Conservation (phyloP, 495 filamentous ascomycete species). For the Lentithecium fluviatile region DNA sequence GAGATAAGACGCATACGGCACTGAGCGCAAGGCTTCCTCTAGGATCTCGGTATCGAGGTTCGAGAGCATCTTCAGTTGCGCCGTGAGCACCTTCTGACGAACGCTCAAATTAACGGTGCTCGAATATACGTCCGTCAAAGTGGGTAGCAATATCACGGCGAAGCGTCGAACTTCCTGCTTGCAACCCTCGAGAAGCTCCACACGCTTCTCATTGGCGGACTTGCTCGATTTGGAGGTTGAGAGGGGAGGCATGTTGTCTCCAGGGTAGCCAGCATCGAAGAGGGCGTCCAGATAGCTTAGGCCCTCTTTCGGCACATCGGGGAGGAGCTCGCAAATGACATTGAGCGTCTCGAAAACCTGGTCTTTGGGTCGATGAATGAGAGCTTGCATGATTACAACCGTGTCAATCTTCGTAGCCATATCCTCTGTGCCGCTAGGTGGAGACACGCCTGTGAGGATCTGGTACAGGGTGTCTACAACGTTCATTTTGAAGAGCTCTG, state of each 20-base stretch:
- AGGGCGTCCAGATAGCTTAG: slow-evolving; percentile 56
- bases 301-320: slow-evolving; percentile 56
- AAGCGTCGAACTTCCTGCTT: slow-evolving; percentile 86
- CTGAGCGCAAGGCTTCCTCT: slow-evolving; percentile 80
- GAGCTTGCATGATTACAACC: slow-evolving; percentile 96
- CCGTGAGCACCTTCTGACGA: slow-evolving; percentile 92
- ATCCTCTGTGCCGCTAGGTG: slow-evolving; percentile 76
- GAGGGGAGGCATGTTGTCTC: slow-evolving; percentile 41
- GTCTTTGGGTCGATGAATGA: slow-evolving; percentile 95
- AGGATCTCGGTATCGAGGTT: slow-evolving; percentile 82
- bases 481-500: slow-evolving; percentile 92
- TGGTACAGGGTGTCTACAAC: slow-evolving; percentile 98
- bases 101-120: slow-evolving; percentile 98
- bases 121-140: slow-evolving; percentile 93
- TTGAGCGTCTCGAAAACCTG: slow-evolving; percentile 97
- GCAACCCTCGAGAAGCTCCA: slow-evolving; percentile 74
- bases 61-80: slow-evolving; percentile 98
- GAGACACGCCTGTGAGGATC: slow-evolving; percentile 93
- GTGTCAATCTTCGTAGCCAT: slow-evolving; percentile 89
- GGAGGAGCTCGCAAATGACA: slow-evolving; percentile 94
- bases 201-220: slow-evolving; percentile 70
- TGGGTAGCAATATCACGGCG: slow-evolving; percentile 91
- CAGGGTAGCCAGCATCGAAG: slow-evolving; percentile 50
- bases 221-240: slow-evolving; percentile 49
- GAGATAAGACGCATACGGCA: slow-evolving; percentile 95